Base-by-base conservation (phyloP, 2,329 filamentous ascomycete species). In the Monosporascus sp. region DNA sequence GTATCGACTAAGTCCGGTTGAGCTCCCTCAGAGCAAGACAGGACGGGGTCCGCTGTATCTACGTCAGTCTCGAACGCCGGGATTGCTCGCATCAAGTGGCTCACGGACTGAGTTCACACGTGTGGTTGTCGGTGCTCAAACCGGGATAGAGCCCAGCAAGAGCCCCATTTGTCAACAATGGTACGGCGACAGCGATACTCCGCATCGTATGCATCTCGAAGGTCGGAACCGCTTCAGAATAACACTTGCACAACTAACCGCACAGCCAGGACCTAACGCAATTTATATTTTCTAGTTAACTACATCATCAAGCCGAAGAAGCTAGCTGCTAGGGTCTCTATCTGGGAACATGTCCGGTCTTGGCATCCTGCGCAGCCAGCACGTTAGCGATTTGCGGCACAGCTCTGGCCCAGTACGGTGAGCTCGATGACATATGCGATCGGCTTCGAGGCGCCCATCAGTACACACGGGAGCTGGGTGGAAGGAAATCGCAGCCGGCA, bases 61-160 rank as follows among this genome's bases (percentile, higher is more conserved):
- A 24, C 8, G 18, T 20, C n/a, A 43, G 18, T 24, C 11, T 61
- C 51, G 31, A 55, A 35, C 31, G 31, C 31, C 4, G 31, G 31
- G 31, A 3, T 35, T 35, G 9, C 31, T 35, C 31, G 31, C 31
- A 35, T 14, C 25, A 37, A 18, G 9, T 7, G 31, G 27, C 18
- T 37, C 27, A 54, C 63, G 17, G 62, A 78, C 74, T 68, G 17
- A 83, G 66, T 17, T 73, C 69, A 61, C 82, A 84, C 11, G 79
- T 82, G 64, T 84, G 81, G 65, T 84, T 84, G 44, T 73, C 63
- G 18, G 71, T 70, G 57, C 72, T 79, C 56, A 79, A 70, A 51
- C 72, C 70, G 50, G 69, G 69, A 56, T 75, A 75, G 17, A 75
- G 62, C 15, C 71, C 69, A 47, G 71, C 72, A 18, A 66, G 55